Evolutionary conservation across 306 rosid species (phyloP), one percentile per base, ranked within the genome.

Genomic region (Luffa aegyptiaca): DNA sequence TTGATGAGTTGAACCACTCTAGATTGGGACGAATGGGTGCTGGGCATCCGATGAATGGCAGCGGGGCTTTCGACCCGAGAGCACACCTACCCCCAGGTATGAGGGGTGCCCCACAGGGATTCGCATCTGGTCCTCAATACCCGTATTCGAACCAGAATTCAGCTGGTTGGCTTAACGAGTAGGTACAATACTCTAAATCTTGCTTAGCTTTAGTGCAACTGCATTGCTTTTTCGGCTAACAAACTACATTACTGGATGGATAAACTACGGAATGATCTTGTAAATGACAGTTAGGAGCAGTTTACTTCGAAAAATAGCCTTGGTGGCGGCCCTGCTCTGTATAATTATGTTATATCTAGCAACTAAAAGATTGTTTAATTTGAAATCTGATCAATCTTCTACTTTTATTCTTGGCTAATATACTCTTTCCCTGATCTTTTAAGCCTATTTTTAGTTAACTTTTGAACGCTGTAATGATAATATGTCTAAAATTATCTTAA

Each of bases 111-210:
- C 78, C 70, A 37, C 68, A 46, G 64, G 88, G 86, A 72, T 90
- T 84, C 68, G 87, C 89, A 57, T 51, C 85, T 2, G 85, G 86
- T 80, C 86, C 88, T 83, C 79, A 79, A 37, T 72, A 16, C 48
- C 76, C 77, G 9, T 10, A 53, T 83, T 82, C 92, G 26, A 83
- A 75, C 82, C 82, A 80, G 20, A 76, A 83, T 83, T 84, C 93
- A 10, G 85, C 90, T 1, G 93, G 89, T n/a, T 82, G 92, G 91
- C 85, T 85, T 62, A 75, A 84, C 41, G 87, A 81, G 62, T 92
- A 81, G 85, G 41, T 10, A 26, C 56, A 2, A 4, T 49, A 14
- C 16, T 31, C 78, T 31, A 14, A 6, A 31, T 73, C 45, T 73
- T 31, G 61, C 20, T 71, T 72, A 1, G n/a, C 20, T 41, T 46